phyloP scores from a whole-genome alignment of 208 protist species.

The Tritrichomonas musculus region DNA sequence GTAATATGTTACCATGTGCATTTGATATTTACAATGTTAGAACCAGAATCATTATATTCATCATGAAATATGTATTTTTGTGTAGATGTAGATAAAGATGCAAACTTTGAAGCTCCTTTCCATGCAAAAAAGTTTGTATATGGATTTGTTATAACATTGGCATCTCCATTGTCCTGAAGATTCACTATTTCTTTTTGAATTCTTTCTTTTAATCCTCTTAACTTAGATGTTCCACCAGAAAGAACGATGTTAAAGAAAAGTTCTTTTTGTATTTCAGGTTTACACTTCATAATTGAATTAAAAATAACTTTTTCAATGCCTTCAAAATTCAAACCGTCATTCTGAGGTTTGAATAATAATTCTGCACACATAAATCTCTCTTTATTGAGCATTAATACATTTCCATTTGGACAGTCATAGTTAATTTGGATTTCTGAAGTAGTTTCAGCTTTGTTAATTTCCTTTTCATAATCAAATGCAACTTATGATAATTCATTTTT shows the following conservation, averaged over 20 bases:
- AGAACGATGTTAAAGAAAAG: conserved; percentile 58
- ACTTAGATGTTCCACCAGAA: conserved; percentile 54
- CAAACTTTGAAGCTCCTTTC: conserved; percentile 85
- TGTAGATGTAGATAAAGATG: conserved; percentile 80
- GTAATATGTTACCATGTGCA: too few species aligned
- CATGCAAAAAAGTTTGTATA: conserved; percentile 76
- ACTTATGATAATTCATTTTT: conserved; percentile 66
- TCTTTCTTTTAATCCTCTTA: conserved; percentile 79
- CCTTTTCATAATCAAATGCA: conserved; percentile 58
- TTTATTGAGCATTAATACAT: conserved; percentile 48
- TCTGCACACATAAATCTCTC: conserved; percentile 64
- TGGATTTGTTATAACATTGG: conserved; percentile 51
- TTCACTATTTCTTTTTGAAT: conserved; percentile 67
- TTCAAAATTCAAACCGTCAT: conserved; percentile 51
- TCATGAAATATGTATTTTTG: conserved; percentile 78
- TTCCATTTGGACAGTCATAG: conserved; percentile 66
- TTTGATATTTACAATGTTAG: conserved; percentile 59
- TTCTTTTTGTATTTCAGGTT: conserved; percentile 41
- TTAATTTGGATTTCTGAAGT: conserved; percentile 48
- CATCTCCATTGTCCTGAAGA: conserved; percentile 47
- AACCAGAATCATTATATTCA: conserved; percentile 80
- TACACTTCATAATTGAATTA: conserved; percentile 62
- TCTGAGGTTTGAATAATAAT: conserved; percentile 67
- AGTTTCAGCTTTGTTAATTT: conserved; percentile 52
- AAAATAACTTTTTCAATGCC: conserved; percentile 58